Evolutionary conservation across 352 stramenopile genomes (phyloP), one percentile per base, ranked within the genome.

Genomic region (Globisporangium irregulare): DNA sequence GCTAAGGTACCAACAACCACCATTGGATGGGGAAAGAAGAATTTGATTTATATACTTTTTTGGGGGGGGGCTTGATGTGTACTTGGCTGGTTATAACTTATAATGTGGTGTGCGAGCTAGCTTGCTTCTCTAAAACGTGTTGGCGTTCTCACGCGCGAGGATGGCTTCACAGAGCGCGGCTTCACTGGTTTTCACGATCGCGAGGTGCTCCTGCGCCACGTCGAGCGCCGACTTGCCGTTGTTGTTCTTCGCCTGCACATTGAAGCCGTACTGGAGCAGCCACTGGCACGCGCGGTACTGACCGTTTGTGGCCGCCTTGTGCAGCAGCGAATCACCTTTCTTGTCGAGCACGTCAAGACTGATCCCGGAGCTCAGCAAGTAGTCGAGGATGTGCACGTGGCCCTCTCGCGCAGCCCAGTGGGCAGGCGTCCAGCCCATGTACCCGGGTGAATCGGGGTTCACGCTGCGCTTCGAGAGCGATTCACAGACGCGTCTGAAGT

Each of bases 241-340:
- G 71, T 92, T 89, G 76, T 93, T 93, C 32, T 71, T 79, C 12
- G 71, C 73, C 43, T 80, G 80, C 27, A 82, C 80, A 51, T 82
- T 90, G 67, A 93, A 92, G 20, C 81, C 83, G 41, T 77, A 79
- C 55, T 86, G 68, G 24, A 93, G 73, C 1, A 93, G 70, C 86
- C 86, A 93, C 63, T 84, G 76, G 56, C 86, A 93, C 18, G 68
- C 71, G 25, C 75, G 72, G 43, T 78, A 82, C 71, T 93, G 83
- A 1, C 82, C 80, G 61, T 92, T 93, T n/a, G 84, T 82, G 0
- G 86, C 86, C 1, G 86, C 86, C 59, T 93, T 93, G 72, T 91
- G 86, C 57, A 93, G 64, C 24, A 92, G 69, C 24, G 76, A 90
- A 61, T 92, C 86, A 22, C 86, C 86, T 46, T 91, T 85, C 10